Evolutionary conservation across 768 basidiomycete species (phyloP).

Genomic region (Trametes elegans): DNA sequence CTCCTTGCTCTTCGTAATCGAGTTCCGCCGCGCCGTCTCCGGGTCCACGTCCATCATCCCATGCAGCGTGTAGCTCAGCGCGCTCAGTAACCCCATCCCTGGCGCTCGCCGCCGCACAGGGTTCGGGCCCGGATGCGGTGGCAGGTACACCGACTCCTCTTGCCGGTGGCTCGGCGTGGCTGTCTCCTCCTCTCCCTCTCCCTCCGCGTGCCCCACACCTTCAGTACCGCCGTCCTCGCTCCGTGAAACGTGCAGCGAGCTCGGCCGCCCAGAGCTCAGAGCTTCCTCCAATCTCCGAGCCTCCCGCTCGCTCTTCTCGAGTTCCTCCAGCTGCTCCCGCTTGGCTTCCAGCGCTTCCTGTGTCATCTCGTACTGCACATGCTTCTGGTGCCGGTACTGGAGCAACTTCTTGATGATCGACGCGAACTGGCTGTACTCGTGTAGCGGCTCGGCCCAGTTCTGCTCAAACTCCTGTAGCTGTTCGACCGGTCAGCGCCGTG

Average conservation of each 20-base stretch:
- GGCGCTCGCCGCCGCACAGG: conserved; percentile 62
- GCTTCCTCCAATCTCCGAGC: conserved; percentile 88
- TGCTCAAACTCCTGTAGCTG: conserved; percentile 94
- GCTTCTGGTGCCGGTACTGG: conserved; percentile 95
- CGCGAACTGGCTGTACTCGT: conserved; percentile 95
- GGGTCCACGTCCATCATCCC: conserved; percentile 99
- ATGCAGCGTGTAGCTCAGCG: conserved; percentile 90
- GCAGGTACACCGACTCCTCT: conserved; percentile 48
- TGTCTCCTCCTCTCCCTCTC: conserved; percentile 39
- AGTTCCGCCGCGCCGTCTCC: conserved; percentile 89
- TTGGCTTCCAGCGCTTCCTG: conserved; percentile 86
- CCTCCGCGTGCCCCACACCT: conserved; percentile 26
- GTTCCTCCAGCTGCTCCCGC: conserved; percentile 79
- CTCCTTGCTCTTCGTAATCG: conserved; percentile 93
- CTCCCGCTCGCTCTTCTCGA: conserved; percentile 92
- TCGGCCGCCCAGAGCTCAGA: conserved; percentile 37
- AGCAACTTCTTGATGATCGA: conserved; percentile 92
- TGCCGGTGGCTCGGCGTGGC: conserved; percentile 26
- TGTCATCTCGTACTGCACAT: conserved; percentile 97
- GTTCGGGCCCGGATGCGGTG: conserved; percentile 79
- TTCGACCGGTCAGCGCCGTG: neutral
- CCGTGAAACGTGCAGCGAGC: conserved; percentile 20
- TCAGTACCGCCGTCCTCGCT: conserved; percentile 28
- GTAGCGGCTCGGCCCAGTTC: conserved; percentile 92
- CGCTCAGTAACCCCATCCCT: conserved; percentile 85